phyloP scores from a whole-genome alignment of 2,329 filamentous ascomycete genomes.

The Cercospora nicotianae region DNA sequence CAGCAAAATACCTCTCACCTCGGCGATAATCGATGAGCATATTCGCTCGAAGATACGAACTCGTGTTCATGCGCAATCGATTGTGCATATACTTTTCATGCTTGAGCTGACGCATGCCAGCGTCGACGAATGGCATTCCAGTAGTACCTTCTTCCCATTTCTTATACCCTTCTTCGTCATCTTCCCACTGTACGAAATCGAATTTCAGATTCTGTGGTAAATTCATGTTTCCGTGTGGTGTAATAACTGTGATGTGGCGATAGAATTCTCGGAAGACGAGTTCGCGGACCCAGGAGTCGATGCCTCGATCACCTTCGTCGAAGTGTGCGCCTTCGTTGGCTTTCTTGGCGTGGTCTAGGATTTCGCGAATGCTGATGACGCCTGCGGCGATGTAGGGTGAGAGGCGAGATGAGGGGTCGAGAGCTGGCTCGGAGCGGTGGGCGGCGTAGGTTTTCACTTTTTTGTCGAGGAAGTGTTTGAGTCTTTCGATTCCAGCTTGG shows the following conservation, averaged over 20 bases:
- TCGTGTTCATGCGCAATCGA: slow-evolving; percentile 53
- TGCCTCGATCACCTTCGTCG: slow-evolving; percentile 39
- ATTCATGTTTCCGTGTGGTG: slow-evolving; percentile 53
- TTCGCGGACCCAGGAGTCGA: slow-evolving; percentile 52
- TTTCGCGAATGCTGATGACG: slow-evolving; percentile 49
- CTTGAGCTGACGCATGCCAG: slow-evolving; percentile 54
- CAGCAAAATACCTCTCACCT: slow-evolving; percentile 54
- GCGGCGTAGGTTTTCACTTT: slow-evolving; percentile 44
- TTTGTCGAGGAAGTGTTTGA: slow-evolving; percentile 44
- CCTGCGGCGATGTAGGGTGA: slow-evolving; percentile 50
- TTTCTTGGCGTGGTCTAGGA: slow-evolving; percentile 44
- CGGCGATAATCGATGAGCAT: slow-evolving; percentile 52
- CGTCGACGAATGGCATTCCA: slow-evolving; percentile 53
- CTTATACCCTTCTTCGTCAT: slow-evolving; percentile 52
- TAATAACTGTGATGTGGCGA: slow-evolving; percentile 49
- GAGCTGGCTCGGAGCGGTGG: slow-evolving; percentile 46
- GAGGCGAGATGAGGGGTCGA: slow-evolving; percentile 45
- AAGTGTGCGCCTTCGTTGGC: slow-evolving; percentile 49
- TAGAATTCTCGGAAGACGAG: slow-evolving; percentile 55
- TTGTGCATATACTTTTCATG: slow-evolving; percentile 56
- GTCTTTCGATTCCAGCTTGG: slow-evolving; percentile 44
- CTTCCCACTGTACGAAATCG: slow-evolving; percentile 53
- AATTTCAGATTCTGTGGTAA: slow-evolving; percentile 55
- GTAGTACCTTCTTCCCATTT: slow-evolving; percentile 51
- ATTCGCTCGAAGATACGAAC: slow-evolving; percentile 51